Evolutionary conservation across 768 basidiomycete genomes (phyloP).

Genomic region (Lenzites betulinus): DNA sequence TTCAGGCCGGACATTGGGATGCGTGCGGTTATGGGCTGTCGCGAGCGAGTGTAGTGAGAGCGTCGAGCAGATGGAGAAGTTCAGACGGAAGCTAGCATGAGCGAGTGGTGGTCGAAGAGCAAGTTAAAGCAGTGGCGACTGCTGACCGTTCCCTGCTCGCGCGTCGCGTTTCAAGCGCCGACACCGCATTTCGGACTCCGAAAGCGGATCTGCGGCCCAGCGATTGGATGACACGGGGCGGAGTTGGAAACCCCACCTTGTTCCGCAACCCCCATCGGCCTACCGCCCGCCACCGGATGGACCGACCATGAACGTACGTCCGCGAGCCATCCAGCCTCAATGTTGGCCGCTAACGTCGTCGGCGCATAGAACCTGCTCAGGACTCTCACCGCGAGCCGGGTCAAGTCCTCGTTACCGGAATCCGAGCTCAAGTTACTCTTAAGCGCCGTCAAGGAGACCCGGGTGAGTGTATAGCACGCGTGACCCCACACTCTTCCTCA

Average conservation of each 20-base stretch:
- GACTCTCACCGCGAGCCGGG: conserved; percentile 79
- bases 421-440: conserved; percentile 81
- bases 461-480: conserved; percentile 57
- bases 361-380: conserved; percentile 77
- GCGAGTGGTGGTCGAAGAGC: conserved; percentile 11
- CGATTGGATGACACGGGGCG: conserved; percentile 15
- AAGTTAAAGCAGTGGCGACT: conserved; percentile 12
- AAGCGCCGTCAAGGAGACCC: conserved; percentile 82
- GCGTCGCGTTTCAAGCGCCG: conserved; percentile 29
- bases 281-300: conserved; percentile 31
- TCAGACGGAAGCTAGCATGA: conserved; percentile 28
- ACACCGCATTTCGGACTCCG: conserved; percentile 2
- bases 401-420: conserved; percentile 58
- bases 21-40: conserved; percentile 6
- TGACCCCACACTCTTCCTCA: conserved; percentile 9
- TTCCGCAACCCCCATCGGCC: conserved; percentile 31
- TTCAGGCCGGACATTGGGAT: conserved; percentile 69
- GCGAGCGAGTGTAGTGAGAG: conserved; percentile 18
- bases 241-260: conserved; percentile 33
- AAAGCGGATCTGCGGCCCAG: not conserved
- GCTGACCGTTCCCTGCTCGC: conserved; percentile 18
- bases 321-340: conserved; percentile 31
- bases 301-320: conserved; percentile 43
- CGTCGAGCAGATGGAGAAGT: conserved; percentile 24
- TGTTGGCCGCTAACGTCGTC: conserved; percentile 14